These are phyloP conservation scores for Mortierella sp. DNA, from an alignment of 371 early-diverging fungal genomes.

Conservation along the genomic window DNA sequence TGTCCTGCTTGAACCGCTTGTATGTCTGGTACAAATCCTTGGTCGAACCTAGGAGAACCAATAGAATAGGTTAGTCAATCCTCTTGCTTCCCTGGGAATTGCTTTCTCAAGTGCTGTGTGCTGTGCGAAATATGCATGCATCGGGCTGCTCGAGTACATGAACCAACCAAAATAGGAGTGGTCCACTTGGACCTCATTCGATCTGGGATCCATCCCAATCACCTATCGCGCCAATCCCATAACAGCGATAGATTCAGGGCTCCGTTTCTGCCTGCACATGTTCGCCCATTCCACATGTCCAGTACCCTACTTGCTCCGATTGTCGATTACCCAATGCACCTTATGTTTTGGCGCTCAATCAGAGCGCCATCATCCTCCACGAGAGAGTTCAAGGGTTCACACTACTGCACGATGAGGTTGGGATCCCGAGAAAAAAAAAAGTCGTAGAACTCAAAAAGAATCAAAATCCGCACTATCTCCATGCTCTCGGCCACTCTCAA, in stretches of 20 bases:
- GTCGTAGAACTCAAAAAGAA: constrained; percentile 5
- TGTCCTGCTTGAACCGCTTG: constrained; percentile 41
- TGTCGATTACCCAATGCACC: neutral
- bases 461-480: constrained; percentile 21
- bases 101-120: neutral
- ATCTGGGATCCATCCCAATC: no score
- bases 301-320: no score
- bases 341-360: neutral
- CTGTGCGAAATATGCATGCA: neutral
- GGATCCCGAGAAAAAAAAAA: constrained; percentile 9
- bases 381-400: constrained; percentile 20
- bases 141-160: no score
- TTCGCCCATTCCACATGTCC: no score
- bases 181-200: constrained; percentile 1
- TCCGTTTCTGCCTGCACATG: no score
- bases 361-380: neutral
- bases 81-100: no score
- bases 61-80: neutral
- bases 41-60: constrained; percentile 22
- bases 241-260: neutral
- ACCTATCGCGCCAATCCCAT: neutral
- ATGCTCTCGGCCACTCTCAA: neutral
- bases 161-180: neutral
- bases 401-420: neutral
- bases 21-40: constrained; percentile 37